Conservation (phyloP, 768 basidiomycete genomes). For the Naematelia aurantialba region DNA sequence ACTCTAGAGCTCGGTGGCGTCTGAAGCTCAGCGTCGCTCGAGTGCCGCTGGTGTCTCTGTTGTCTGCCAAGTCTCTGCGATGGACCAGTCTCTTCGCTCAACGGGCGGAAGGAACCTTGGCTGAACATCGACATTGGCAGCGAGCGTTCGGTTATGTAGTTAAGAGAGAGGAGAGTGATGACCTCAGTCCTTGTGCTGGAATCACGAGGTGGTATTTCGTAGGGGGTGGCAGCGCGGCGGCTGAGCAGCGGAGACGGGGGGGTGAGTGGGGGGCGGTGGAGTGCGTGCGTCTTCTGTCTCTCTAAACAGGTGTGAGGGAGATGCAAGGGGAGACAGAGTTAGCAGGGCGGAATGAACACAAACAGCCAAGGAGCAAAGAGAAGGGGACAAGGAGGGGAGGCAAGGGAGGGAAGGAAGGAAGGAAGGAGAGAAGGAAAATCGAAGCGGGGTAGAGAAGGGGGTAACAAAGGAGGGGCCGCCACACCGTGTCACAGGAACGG, state of each 20-base stretch:
- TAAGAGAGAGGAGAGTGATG: no score
- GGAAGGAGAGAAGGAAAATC: background rate
- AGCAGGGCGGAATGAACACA: background rate
- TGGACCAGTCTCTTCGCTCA: slow-evolving; percentile 4
- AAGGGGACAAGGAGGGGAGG: background rate
- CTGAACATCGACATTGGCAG: slow-evolving; percentile 33
- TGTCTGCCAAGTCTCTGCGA: background rate
- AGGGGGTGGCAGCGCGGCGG: no score
- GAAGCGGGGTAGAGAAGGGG: background rate
- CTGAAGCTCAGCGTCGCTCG: background rate
- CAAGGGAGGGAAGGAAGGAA: background rate
- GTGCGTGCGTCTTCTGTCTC: no score
- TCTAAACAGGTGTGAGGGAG: no score
- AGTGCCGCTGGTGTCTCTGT: background rate
- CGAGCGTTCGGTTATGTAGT: no score
- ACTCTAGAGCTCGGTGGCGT: background rate
- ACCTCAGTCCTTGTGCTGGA: no score
- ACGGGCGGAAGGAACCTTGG: slow-evolving; percentile 24
- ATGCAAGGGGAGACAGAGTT: background rate
- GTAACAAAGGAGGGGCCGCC: background rate
- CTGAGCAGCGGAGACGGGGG: no score
- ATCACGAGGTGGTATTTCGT: background rate
- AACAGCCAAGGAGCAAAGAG: background rate
- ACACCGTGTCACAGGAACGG: background rate
- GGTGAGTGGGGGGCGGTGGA: background rate